phyloP scores from a whole-genome alignment of 2,329 filamentous ascomycete species.

The Ophiognomonia clavigignenti-juglandacearum region DNA sequence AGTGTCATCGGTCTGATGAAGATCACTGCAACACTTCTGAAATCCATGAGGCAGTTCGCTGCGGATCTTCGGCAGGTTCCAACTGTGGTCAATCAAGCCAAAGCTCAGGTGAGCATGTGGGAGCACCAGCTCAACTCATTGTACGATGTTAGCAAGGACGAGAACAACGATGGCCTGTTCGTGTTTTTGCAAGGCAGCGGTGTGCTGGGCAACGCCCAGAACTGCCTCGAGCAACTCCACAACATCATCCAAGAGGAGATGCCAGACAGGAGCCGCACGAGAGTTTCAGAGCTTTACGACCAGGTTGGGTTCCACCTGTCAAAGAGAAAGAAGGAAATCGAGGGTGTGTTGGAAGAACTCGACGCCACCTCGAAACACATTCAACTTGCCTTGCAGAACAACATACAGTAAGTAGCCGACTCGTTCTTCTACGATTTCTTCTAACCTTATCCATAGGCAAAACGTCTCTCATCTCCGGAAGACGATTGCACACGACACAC shows the following conservation, averaged over 20 bases:
- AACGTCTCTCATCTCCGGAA: too few species aligned
- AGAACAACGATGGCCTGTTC: not conserved
- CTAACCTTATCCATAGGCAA: not conserved
- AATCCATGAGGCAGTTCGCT: not conserved
- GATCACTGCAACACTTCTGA: not conserved
- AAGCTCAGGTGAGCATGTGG: not conserved
- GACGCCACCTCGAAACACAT: not conserved
- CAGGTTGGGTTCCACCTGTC: not conserved
- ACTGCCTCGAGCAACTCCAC: not conserved
- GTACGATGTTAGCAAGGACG: not conserved
- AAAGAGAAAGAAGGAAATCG: too few species aligned
- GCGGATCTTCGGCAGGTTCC: not conserved
- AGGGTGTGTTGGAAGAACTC: not conserved
- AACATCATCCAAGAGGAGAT: not conserved
- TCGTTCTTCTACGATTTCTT: not conserved
- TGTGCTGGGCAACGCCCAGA: not conserved
- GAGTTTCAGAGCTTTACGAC: not conserved
- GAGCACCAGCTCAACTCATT: not conserved
- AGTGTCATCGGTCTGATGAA: not conserved
- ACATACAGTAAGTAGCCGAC: not conserved
- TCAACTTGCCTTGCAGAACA: not conserved
- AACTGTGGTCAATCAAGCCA: not conserved
- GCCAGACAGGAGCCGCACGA: not conserved
- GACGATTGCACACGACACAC: too few species aligned
- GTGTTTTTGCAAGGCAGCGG: not conserved